Evolutionary conservation across 2,329 filamentous ascomycete genomes (phyloP), one percentile per base, ranked within the genome.

Genomic region (Chaetomium olivaceum): DNA sequence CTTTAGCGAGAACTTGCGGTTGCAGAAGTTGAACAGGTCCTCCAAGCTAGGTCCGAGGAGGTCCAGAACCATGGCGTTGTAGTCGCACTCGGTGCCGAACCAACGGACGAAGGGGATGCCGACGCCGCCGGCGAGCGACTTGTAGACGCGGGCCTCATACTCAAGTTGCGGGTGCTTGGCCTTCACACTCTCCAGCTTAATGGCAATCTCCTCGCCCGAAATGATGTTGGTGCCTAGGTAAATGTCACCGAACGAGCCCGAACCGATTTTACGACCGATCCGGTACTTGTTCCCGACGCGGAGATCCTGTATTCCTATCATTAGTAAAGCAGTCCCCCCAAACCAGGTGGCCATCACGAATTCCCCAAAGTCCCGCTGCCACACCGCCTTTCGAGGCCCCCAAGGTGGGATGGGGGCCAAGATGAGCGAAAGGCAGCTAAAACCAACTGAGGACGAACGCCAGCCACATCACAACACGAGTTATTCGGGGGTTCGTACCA

Each of bases 11-110:
- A 98, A 99, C 80, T 98, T 98, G 80, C 95, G 91, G 89, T 98
- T 98, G 89, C 95, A 99, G 81, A 98, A 98, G 87, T 99, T 98
- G 91, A 99, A 99, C 39, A 99, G 87, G 77, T 99, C 95, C 81
- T 99, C 95, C 80, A 99, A 82, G 76, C 91, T 95, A 72, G 95
- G 95, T 48, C 95, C 95, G 65, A 99, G 91, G 29, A 99, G 89
- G 76, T 99, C 95, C 71, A 98, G 88, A 61, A 99, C 95, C 95
- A 99, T 98, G 79, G 95, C 95, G 81, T 99, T 98, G 88, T 99
- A 98, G 83, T 98, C 95, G 81, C 94, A 98, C 82, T 99, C 95
- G 67, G 94, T 98, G 73, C 95, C 95, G 80, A 98, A 99, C 95
- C 95, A 99, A 81, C 94, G 93, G 77, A 99, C 95, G 76, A 98